Percentiles rank a stretch among this genome's conserved stretches.
These are phyloP conservation scores for Leersia perrieri DNA, from an alignment of 176 grass and related monocot genomes.

Conservation along the genomic window DNA sequence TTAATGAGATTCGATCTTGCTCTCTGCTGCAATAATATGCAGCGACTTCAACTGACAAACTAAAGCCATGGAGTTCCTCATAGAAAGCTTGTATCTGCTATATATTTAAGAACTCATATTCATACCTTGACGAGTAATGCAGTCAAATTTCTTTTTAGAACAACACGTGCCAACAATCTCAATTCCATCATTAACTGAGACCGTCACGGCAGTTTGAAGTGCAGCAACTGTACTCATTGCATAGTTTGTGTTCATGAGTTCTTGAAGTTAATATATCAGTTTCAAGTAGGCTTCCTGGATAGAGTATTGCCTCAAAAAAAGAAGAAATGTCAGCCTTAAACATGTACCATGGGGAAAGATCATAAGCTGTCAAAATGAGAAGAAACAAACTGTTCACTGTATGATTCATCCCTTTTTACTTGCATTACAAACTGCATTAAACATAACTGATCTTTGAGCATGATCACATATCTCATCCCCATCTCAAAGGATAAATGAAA, in stretches of 20 bases:
- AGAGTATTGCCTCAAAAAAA: neutral
- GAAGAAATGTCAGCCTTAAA: neutral
- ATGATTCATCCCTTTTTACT: neutral
- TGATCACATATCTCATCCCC: neutral
- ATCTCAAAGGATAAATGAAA: slow-evolving; percentile 12
- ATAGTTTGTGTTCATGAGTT: no score
- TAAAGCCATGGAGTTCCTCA: neutral
- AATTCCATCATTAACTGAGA: neutral
- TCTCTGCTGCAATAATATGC: neutral
- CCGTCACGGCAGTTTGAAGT: no score
- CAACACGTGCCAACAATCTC: neutral
- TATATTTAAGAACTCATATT: neutral
- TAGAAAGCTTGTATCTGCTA: neutral
- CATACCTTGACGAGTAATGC: neutral
- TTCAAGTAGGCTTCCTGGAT: neutral
- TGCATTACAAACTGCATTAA: no score
- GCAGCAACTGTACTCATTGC: no score
- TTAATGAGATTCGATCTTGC: neutral
- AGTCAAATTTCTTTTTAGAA: neutral
- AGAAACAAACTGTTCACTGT: neutral
- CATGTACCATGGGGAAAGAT: neutral
- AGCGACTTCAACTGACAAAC: no score
- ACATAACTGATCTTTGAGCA: neutral
- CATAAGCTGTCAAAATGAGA: neutral
- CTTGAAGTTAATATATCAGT: neutral